Evolutionary conservation across 208 protist genomes (phyloP).

Genomic region (Trypanosoma cruzi): DNA sequence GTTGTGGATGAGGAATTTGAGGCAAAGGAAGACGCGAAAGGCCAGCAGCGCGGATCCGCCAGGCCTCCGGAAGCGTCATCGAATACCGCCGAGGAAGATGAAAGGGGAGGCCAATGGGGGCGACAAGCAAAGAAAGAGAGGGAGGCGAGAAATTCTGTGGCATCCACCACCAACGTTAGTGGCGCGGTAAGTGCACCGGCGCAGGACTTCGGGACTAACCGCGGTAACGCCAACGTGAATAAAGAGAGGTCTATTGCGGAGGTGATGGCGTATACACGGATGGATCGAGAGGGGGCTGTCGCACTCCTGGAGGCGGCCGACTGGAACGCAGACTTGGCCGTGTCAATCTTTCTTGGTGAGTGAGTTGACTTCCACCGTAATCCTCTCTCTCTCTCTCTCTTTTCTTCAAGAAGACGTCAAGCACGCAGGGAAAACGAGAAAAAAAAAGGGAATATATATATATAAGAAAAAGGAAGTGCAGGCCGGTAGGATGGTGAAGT

Average conservation of each 20-base stretch:
- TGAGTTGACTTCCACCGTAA: neutral
- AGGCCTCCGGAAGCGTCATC: neutral
- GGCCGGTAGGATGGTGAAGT: too few species aligned
- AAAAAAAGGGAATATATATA: neutral
- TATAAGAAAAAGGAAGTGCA: neutral
- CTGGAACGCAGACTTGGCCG: slow-evolving; percentile 54
- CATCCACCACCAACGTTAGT: neutral
- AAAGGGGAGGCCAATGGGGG: neutral
- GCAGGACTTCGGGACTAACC: too few species aligned
- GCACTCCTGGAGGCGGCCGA: slow-evolving; percentile 47
- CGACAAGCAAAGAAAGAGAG: neutral
- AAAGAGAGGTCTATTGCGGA: slow-evolving; percentile 7
- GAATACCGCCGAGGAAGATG: neutral
- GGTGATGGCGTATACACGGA: slow-evolving; percentile 50
- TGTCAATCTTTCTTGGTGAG: slow-evolving; percentile 27
- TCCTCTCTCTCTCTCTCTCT: too few species aligned
- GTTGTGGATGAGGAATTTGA: neutral
- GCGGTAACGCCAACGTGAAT: too few species aligned
- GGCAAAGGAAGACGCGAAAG: neutral
- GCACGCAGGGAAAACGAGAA: neutral
- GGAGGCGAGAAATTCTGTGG: neutral
- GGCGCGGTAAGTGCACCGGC: neutral
- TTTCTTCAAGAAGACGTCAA: neutral
- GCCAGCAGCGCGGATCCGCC: neutral
- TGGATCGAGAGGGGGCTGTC: slow-evolving; percentile 27